Evolutionary conservation across 148 eudicot genomes (phyloP), one percentile per base, ranked within the genome.

Genomic region (Arbutus unedo): DNA sequence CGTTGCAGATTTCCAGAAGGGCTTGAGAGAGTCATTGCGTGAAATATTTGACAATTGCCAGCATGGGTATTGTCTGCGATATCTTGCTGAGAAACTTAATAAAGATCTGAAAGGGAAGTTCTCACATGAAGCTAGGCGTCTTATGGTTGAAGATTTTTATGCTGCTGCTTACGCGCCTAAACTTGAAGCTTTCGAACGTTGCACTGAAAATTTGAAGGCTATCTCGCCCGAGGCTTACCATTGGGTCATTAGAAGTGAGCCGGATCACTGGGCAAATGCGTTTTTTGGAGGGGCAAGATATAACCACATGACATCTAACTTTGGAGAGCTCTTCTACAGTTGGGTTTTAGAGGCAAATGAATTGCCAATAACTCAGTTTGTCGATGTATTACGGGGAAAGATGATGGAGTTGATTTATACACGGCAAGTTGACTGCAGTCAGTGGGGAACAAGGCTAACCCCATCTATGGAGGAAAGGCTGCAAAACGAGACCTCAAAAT

Each of bases 41-140:
- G 85, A 80, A 79, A 83, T 88, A 72, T 82, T 88, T 90, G 82
- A 80, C 55, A 78, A 85, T 79, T 78, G 85, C 82, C 79, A 73
- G 64, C 91, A 90, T 84, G 81, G 82, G 81, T 88, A 88, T 81
- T 90, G 92, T 82, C 86, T 90, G 51, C 88, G 88, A 44, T 88
- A 88, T 79, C 79, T 90, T 77, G 87, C 85, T 77, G 92, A 90
- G 84, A 88, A 87, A 83, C 91, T 90, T 44, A 85, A 88, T 72
- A 86, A 80, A 74, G 92, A 90, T 54, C 85, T 90, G 82, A 88
- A 90, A 82, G 89, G 79, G 56, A 83, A 84, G 82, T 85, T 90
- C 31, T 88, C 92, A 15, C 89, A 87, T 83, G 91, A 90, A 78
- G 91, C 91, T 72, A 87, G 89, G 78, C 91, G 91, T 68, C 88